Percentiles rank a stretch among this genome's conserved stretches.
phyloP scores from a whole-genome alignment of 2,329 filamentous ascomycete species.

The Colletotrichum spaethianum region DNA sequence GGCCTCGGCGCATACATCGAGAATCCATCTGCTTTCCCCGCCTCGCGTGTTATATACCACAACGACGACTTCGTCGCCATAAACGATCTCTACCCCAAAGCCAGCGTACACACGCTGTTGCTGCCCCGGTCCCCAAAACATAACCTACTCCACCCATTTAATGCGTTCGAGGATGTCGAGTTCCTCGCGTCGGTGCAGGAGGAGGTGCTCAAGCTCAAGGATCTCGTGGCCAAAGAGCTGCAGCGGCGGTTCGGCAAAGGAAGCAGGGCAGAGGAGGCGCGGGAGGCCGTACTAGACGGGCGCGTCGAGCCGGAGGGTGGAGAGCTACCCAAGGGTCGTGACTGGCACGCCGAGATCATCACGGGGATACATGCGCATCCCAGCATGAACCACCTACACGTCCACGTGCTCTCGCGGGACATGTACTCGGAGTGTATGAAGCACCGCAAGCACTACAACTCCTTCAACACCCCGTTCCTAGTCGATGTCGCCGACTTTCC shows the following conservation, averaged over 20 bases:
- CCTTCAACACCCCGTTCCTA: constrained; percentile 89
- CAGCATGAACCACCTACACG: constrained; percentile 92
- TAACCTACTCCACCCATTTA: constrained; percentile 79
- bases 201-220: constrained; percentile 73
- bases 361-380: constrained; percentile 89
- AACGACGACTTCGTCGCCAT: constrained; percentile 81
- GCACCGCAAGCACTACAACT: constrained; percentile 92
- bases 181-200: constrained; percentile 77
- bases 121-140: constrained; percentile 79
- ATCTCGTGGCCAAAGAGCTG: constrained; percentile 81
- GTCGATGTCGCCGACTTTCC: constrained; percentile 86
- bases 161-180: constrained; percentile 77
- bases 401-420: constrained; percentile 89
- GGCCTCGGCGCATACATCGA: constrained; percentile 78
- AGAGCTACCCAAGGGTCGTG: constrained; percentile 77
- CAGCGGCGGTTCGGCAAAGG: constrained; percentile 75
- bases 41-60: constrained; percentile 75
- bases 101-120: constrained; percentile 87
- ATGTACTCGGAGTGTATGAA: constrained; percentile 80
- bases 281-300: constrained; percentile 77
- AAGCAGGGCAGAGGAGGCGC: constrained; percentile 74
- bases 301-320: constrained; percentile 60
- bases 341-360: constrained; percentile 83
- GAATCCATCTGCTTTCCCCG: constrained; percentile 72
- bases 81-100: constrained; percentile 88